Percentiles rank a stretch among this genome's conserved stretches.
Evolutionary conservation across 2,329 filamentous ascomycete species (phyloP).

Genomic region (Boeremia exigua): DNA sequence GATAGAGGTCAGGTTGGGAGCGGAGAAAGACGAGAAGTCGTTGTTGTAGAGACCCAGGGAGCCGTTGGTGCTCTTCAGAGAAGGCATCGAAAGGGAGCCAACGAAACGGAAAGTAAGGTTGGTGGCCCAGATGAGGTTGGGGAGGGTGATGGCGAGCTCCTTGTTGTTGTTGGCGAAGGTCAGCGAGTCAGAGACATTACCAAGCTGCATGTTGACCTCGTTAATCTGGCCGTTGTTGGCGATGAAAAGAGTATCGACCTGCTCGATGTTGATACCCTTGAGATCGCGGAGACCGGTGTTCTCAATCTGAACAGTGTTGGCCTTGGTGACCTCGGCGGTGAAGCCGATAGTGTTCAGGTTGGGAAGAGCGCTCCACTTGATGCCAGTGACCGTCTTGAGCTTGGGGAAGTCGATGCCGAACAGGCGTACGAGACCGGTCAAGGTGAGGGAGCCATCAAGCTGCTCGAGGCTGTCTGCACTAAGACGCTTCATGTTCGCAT

Average conservation of each 20-base stretch:
- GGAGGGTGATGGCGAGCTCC: constrained; percentile 73
- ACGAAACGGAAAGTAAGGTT: constrained; percentile 86
- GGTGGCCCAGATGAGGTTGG: constrained; percentile 77
- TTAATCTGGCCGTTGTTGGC: constrained; percentile 83
- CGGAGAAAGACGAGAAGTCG: constrained; percentile 66
- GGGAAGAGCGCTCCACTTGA: constrained; percentile 76
- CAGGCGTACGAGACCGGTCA: constrained; percentile 73
- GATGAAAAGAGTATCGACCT: constrained; percentile 77
- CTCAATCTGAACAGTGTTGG: constrained; percentile 73
- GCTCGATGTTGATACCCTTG: constrained; percentile 78
- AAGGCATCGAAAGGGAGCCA: constrained; percentile 74
- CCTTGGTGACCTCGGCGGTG: constrained; percentile 69
- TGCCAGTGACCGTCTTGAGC: constrained; percentile 69
- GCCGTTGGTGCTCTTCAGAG: constrained; percentile 74
- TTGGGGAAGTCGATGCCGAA: constrained; percentile 69
- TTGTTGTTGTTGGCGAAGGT: constrained; percentile 82
- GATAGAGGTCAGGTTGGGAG: constrained; percentile 74
- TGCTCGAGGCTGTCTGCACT: constrained; percentile 64
- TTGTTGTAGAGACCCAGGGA: constrained; percentile 86
- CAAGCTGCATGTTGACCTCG: constrained; percentile 76
- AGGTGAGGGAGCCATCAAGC: constrained; percentile 73
- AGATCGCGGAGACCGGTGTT: constrained; percentile 85
- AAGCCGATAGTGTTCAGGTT: constrained; percentile 66
- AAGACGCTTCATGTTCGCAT: constrained; percentile 69
- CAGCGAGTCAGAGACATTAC: constrained; percentile 73